Conservation (phyloP, 192 early-diverging fungal genomes). For the Umbelopsis isabellina region DNA sequence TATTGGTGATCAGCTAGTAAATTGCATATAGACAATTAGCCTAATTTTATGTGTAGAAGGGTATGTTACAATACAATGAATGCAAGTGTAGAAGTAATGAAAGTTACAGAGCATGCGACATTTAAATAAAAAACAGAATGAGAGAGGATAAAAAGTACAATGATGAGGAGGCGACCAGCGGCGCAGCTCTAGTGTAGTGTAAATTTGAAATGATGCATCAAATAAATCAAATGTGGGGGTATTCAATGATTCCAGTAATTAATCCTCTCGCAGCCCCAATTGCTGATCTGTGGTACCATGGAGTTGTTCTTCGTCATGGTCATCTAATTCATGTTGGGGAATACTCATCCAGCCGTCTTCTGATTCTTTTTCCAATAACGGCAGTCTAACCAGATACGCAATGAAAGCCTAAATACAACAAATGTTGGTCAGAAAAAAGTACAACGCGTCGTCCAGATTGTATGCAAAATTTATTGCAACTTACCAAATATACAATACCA, state of each 20-base stretch:
- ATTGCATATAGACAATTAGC: too few relatives aligned
- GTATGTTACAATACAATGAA: constrained; percentile 9
- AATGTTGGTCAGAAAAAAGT: too few relatives aligned
- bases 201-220: too few relatives aligned
- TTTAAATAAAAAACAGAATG: neutral
- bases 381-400: neutral
- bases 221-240: too few relatives aligned
- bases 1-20: too few relatives aligned
- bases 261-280: neutral
- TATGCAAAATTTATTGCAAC: neutral
- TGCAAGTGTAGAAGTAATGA: constrained; percentile 1
- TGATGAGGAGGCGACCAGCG: neutral
- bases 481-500: constrained; percentile 30
- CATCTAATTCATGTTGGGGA: neutral
- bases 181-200: neutral
- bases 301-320: constrained; percentile 1
- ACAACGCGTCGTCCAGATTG: neutral
- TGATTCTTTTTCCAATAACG: neutral
- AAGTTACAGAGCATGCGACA: constrained; percentile 1
- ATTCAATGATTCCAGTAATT: too few relatives aligned
- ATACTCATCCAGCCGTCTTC: constrained; percentile 9
- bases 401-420: neutral
- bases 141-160: neutral
- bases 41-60: neutral
- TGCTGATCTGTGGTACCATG: neutral